Evolutionary conservation across 371 early-diverging fungal genomes (phyloP), one percentile per base, ranked within the genome.

Genomic region (Homolaphlyctis polyrhiza): DNA sequence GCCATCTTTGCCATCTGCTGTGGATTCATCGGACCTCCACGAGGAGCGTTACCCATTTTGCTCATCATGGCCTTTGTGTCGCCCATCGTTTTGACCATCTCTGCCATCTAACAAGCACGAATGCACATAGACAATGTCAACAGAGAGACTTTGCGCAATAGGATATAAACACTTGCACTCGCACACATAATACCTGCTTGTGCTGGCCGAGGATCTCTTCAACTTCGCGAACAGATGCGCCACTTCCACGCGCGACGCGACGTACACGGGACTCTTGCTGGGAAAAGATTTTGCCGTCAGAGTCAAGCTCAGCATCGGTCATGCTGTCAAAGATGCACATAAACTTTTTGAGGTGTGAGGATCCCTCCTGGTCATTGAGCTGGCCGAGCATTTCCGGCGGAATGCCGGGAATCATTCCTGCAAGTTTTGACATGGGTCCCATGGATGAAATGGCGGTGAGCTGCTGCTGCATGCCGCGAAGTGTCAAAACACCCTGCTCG

Each of bases 311-410:
- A 58, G 75, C 70, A 36, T 96, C 92, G 2, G 90, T 96, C 97
- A 99, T 95, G 67, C 93, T 93, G 73, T 99, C 98, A 86, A 99
- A 93, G 69, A 99, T 91, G 69, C 91, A 91, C 86, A 95, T 91
- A 81, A 96, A 91, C 36, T 87, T 83, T 73, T 91, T 92, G 66
- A 96, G 79, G 28, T 86, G 82, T 34, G 85, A 87, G 32, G 86
- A 80, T 48, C 95, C 91, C 61, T 91, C 89, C 58, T 90, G 85
- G 61, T 91, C 89, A 18, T 87, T 87, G 35, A 73, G 61, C 58
- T 90, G 66, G 58, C 70, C 80, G 67, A 96, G 71, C 76, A 95
- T 82, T 54, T 96, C 91, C 25, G 86, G 84, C 23, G 93, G 89
- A 23, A 78, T 69, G 27, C 99, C 99, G 14, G 99, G 99, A 76